phyloP scores from a whole-genome alignment of 345 rosid species.

The Balakata baccata region DNA sequence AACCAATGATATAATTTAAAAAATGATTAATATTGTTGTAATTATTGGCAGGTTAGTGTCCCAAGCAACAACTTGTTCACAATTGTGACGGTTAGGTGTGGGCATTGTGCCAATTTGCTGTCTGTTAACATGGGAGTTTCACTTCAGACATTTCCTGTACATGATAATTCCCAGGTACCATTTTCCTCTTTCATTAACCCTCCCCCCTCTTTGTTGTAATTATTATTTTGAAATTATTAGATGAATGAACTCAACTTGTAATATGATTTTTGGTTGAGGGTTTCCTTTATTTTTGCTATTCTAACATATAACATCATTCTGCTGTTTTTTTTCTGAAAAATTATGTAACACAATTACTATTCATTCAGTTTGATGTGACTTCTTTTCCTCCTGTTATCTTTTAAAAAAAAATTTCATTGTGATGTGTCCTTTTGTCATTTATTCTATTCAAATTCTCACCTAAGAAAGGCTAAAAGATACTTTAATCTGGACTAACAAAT shows the following conservation, averaged over 20 bases:
- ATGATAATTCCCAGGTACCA: constrained; percentile 55
- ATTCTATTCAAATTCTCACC: too few species aligned
- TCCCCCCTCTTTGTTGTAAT: too few species aligned
- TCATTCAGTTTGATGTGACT: constrained; percentile 21
- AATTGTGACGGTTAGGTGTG: constrained; percentile 90
- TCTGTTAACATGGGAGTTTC: constrained; percentile 76
- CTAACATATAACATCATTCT: too few species aligned
- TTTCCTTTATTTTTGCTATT: too few species aligned
- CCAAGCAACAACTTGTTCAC: constrained; percentile 66
- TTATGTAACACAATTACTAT: neutral
- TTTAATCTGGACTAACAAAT: too few species aligned
- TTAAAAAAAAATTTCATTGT: neutral
- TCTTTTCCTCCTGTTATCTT: neutral
- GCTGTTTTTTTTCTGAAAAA: neutral
- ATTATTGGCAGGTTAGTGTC: constrained; percentile 66
- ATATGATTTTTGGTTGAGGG: too few species aligned
- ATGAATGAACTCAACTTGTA: too few species aligned
- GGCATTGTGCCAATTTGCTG: constrained; percentile 85
- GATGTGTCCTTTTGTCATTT: neutral
- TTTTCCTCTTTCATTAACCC: neutral
- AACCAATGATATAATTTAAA: too few species aligned
- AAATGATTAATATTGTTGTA: neutral
- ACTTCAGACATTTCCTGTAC: constrained; percentile 52
- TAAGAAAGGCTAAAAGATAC: too few species aligned
- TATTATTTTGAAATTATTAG: too few species aligned